phyloP scores from a whole-genome alignment of 2,329 filamentous ascomycete species.

The Emmonsiellopsis sp. region DNA sequence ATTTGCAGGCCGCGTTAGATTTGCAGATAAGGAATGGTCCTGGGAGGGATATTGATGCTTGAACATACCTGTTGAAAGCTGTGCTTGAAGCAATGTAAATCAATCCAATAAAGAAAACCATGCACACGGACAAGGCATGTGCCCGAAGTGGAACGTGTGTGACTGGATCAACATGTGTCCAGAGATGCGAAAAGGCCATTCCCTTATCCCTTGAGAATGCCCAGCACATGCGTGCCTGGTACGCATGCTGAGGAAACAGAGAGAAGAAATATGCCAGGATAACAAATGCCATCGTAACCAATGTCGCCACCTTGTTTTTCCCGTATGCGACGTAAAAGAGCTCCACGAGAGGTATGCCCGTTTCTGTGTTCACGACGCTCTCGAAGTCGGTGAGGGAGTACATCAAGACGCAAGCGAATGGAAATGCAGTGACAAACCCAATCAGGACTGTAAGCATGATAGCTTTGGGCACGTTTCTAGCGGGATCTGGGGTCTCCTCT shows the following conservation, averaged over 20 bases:
- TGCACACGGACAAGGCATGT: neutral
- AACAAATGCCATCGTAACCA: neutral
- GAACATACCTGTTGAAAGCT: neutral
- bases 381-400: neutral
- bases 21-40: too few relatives aligned
- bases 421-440: neutral
- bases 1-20: too few relatives aligned
- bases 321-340: neutral
- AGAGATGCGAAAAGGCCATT: neutral
- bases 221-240: neutral
- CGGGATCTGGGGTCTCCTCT: neutral
- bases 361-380: neutral
- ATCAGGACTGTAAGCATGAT: neutral
- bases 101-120: neutral
- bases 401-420: neutral
- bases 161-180: neutral
- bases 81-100: neutral
- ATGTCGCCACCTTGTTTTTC: neutral
- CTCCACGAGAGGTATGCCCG: neutral
- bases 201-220: neutral
- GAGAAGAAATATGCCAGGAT: neutral
- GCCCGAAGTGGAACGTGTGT: neutral
- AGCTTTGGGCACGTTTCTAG: neutral
- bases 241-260: neutral
- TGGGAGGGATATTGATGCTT: too few relatives aligned